Evolutionary conservation across 2,329 filamentous ascomycete genomes (phyloP).

Genomic region (Trichoderma aggressivum): DNA sequence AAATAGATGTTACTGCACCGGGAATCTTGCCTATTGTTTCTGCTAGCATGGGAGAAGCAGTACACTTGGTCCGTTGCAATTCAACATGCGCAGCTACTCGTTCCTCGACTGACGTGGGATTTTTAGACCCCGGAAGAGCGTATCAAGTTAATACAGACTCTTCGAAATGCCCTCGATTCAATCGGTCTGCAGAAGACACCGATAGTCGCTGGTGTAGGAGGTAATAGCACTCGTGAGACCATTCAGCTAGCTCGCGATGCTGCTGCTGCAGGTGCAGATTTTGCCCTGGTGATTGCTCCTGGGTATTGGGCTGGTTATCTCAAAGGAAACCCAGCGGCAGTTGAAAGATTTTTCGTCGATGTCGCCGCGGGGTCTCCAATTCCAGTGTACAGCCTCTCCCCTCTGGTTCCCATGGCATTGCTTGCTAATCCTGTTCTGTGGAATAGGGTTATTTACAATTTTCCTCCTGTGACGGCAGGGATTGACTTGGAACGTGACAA

Average conservation of each 20-base stretch:
- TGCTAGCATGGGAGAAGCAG: conserved; percentile 7
- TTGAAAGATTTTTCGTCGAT: background rate
- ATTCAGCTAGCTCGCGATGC: conserved; percentile 3
- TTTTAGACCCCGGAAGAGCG: background rate
- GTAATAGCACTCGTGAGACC: conserved; percentile 3
- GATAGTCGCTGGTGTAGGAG: background rate
- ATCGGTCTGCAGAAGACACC: background rate
- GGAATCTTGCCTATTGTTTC: background rate
- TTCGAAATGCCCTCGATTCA: background rate
- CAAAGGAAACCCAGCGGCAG: background rate
- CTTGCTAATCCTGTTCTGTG: background rate
- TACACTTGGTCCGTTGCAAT: background rate
- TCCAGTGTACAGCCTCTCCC: background rate
- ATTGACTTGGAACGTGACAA: background rate
- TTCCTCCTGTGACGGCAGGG: background rate
- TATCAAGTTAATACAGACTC: background rate
- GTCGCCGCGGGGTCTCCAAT: background rate
- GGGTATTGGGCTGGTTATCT: conserved; percentile 2
- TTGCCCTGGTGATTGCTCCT: background rate
- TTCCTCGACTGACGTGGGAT: background rate
- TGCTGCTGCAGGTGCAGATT: background rate
- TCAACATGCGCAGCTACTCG: too few relatives aligned
- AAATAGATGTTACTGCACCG: background rate
- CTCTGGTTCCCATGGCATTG: background rate
- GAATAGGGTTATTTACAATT: background rate